Evolutionary conservation across 208 protist genomes (phyloP).

Genomic region (Herpetomonas samuelpessoai): DNA sequence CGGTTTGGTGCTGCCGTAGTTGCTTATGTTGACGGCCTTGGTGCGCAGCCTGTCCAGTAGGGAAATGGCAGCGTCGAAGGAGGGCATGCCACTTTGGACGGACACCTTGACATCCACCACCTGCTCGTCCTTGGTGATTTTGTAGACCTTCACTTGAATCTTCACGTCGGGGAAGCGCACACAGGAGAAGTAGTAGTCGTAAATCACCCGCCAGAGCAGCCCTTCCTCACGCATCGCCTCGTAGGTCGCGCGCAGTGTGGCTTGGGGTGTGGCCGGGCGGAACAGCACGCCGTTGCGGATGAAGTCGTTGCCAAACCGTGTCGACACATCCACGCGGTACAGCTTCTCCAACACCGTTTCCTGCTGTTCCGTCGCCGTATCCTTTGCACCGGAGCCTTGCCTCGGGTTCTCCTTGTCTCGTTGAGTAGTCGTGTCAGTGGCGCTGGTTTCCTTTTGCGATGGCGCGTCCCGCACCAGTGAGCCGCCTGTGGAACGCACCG

Average conservation of each 20-base stretch:
- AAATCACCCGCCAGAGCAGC: constrained; percentile 69
- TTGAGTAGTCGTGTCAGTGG: not conserved
- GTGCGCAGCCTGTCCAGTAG: constrained; percentile 67
- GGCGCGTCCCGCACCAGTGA: not conserved
- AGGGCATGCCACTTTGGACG: constrained; percentile 66
- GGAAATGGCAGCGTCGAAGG: constrained; percentile 41
- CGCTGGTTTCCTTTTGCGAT: too few relatives aligned
- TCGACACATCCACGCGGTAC: constrained; percentile 44
- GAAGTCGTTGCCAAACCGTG: constrained; percentile 80
- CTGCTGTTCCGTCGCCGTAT: not conserved
- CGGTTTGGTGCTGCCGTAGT: constrained; percentile 4
- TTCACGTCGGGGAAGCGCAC: constrained; percentile 72
- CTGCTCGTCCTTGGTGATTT: constrained; percentile 48
- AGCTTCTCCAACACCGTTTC: constrained; percentile 42
- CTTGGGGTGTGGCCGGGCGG: constrained; percentile 17
- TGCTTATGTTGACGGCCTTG: constrained; percentile 20
- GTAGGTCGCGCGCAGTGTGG: constrained; percentile 57
- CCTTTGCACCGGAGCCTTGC: not conserved
- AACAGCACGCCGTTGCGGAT: constrained; percentile 83
- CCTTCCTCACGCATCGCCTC: constrained; percentile 67
- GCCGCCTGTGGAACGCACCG: not conserved
- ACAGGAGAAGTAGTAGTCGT: constrained; percentile 73
- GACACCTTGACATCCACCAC: constrained; percentile 79
- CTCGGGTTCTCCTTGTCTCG: not conserved
- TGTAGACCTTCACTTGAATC: constrained; percentile 82